Conservation (phyloP, 1,139 yeast genomes). For the Zygosaccharomyces sapae region DNA sequence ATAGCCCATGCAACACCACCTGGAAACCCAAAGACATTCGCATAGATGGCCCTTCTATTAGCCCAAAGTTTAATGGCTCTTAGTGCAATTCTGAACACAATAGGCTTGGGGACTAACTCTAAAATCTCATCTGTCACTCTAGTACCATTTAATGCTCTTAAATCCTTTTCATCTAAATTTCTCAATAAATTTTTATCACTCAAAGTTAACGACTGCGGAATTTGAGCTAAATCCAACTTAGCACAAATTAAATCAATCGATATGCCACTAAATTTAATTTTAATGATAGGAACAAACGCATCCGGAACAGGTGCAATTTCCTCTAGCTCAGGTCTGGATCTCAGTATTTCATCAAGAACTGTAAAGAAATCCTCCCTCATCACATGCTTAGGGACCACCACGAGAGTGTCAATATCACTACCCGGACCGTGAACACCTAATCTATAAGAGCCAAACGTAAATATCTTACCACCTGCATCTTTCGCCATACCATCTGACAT, state of each 20-base stretch:
- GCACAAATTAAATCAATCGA: constrained; percentile 90
- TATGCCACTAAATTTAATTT: constrained; percentile 80
- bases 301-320: constrained; percentile 93
- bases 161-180: constrained; percentile 85
- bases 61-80: constrained; percentile 97
- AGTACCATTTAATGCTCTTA: constrained; percentile 89
- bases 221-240: constrained; percentile 70
- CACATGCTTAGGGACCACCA: constrained; percentile 96
- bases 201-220: constrained; percentile 68
- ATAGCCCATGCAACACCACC: constrained; percentile 99
- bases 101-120: constrained; percentile 83
- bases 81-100: constrained; percentile 87
- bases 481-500: constrained; percentile 97
- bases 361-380: constrained; percentile 81
- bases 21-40: constrained; percentile 93
- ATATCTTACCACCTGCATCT: constrained; percentile 96
- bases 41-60: constrained; percentile 87
- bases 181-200: constrained; percentile 79
- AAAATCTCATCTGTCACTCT: constrained; percentile 95
- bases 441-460: constrained; percentile 91
- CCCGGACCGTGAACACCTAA: constrained; percentile 98
- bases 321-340: constrained; percentile 71
- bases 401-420: constrained; percentile 91
- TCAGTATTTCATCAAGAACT: constrained; percentile 64
- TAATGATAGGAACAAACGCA: constrained; percentile 93